Conservation (phyloP, 139 green algal species). For the Asterochloris erici region DNA sequence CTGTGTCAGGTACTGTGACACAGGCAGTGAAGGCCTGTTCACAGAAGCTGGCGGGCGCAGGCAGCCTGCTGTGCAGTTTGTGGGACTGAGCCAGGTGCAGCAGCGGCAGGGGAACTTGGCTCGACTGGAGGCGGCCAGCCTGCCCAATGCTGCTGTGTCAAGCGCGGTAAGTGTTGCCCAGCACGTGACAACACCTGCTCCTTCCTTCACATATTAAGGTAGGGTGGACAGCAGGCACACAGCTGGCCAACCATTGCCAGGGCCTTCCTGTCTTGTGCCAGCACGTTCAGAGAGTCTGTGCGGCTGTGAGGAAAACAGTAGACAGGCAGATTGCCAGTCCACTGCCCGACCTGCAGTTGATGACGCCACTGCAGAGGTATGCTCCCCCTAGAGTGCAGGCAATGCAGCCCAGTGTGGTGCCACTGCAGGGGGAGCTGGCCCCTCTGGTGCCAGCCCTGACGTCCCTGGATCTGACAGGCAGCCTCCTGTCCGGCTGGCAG, state of each 20-base stretch:
- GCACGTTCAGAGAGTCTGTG: no score
- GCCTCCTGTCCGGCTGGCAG: conserved; percentile 56
- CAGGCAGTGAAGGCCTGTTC: no score
- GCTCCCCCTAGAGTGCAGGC: not conserved
- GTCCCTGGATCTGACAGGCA: conserved; percentile 64
- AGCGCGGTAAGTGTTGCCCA: no score
- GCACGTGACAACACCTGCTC: no score
- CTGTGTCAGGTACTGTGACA: not conserved
- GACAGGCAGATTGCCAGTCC: no score
- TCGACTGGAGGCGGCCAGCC: no score
- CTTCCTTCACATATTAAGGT: no score
- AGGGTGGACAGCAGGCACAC: no score
- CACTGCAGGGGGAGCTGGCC: conserved; percentile 18
- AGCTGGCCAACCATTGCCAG: no score
- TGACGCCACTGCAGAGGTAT: not conserved
- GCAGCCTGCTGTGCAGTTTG: not conserved
- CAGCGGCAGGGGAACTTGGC: conserved; percentile 27
- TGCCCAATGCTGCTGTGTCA: no score
- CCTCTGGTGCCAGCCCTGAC: conserved; percentile 28
- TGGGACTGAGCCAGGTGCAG: not conserved
- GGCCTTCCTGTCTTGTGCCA: no score
- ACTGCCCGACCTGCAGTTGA: not conserved
- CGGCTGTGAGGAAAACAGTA: not conserved
- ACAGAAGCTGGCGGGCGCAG: no score
- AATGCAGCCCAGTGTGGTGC: conserved; percentile 25